Percentiles rank a stretch among this genome's conserved stretches.
Evolutionary conservation across 2,329 filamentous ascomycete species (phyloP).

Genomic region (Cadophora luteo-olivacea): DNA sequence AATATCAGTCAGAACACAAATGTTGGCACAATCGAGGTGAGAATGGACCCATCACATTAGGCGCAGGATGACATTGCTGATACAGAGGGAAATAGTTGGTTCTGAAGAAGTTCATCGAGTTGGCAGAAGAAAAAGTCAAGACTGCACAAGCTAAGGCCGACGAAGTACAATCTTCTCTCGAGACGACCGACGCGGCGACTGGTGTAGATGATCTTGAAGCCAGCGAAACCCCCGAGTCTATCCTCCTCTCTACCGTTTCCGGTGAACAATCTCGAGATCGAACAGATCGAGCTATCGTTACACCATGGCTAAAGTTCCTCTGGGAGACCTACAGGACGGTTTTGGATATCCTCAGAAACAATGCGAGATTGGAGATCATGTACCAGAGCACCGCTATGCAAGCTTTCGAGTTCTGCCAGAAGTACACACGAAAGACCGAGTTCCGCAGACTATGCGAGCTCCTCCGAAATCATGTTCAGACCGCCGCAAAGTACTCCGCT

Average conservation of each 20-base stretch:
- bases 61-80: slow-evolving; percentile 27
- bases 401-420: slow-evolving; percentile 98
- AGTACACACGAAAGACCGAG: slow-evolving; percentile 98
- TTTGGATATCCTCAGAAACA: slow-evolving; percentile 98
- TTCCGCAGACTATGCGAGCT: slow-evolving; percentile 98
- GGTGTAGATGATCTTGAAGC: slow-evolving; percentile 96
- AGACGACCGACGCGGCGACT: slow-evolving; percentile 72
- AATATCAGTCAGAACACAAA: slow-evolving; percentile 99
- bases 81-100: slow-evolving; percentile 65
- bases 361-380: slow-evolving; percentile 94
- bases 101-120: slow-evolving; percentile 96
- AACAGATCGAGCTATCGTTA: slow-evolving; percentile 97
- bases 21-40: slow-evolving; percentile 93
- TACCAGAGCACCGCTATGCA: slow-evolving; percentile 98
- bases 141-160: slow-evolving; percentile 96
- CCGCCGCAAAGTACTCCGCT: slow-evolving; percentile 97
- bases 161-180: slow-evolving; percentile 87
- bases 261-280: slow-evolving; percentile 97
- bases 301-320: slow-evolving; percentile 98
- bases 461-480: slow-evolving; percentile 97
- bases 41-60: slow-evolving; percentile 27
- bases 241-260: slow-evolving; percentile 95
- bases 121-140: slow-evolving; percentile 94
- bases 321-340: slow-evolving; percentile 99
- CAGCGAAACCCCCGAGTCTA: slow-evolving; percentile 96